phyloP scores from a whole-genome alignment of 164 flowering plant species.

The Dillenia suffruticosa region DNA sequence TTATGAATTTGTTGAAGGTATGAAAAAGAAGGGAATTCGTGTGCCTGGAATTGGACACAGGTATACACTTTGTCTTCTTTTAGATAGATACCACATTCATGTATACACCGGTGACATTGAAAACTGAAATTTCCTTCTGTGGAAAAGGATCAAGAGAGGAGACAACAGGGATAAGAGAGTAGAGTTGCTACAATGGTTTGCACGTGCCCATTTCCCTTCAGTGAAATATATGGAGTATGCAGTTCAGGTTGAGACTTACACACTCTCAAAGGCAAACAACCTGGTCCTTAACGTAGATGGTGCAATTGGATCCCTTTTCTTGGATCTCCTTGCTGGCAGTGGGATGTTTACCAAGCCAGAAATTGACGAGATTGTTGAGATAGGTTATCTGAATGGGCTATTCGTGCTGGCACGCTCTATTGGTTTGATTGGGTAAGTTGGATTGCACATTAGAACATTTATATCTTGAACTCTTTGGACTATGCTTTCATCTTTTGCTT shows the following conservation, averaged over 20 bases:
- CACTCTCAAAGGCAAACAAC: slow-evolving; percentile 91
- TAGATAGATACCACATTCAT: not conserved
- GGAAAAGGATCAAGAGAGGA: slow-evolving; percentile 84
- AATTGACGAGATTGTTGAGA: slow-evolving; percentile 90
- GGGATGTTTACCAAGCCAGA: slow-evolving; percentile 97
- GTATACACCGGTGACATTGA: not conserved
- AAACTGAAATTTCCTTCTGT: slow-evolving; percentile 1
- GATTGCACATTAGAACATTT: not conserved
- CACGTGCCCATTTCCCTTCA: slow-evolving; percentile 84
- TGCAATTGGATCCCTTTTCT: slow-evolving; percentile 95
- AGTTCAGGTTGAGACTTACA: slow-evolving; percentile 94
- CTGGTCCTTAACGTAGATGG: slow-evolving; percentile 94
- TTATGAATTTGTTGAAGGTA: slow-evolving; percentile 89
- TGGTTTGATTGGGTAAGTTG: slow-evolving; percentile 92
- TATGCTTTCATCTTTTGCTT: not conserved
- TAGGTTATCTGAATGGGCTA: slow-evolving; percentile 95
- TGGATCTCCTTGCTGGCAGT: slow-evolving; percentile 96
- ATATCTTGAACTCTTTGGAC: not conserved
- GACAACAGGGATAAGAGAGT: slow-evolving; percentile 99
- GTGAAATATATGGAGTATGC: slow-evolving; percentile 99
- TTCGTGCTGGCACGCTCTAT: slow-evolving; percentile 96
- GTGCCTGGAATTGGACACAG: slow-evolving; percentile 99
- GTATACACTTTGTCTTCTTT: slow-evolving; percentile 25
- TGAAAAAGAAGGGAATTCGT: slow-evolving; percentile 98
- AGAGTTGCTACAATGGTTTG: slow-evolving; percentile 79